Evolutionary conservation across 2,329 filamentous ascomycete species (phyloP), one percentile per base, ranked within the genome.

Genomic region (Stachybotrys chartarum): DNA sequence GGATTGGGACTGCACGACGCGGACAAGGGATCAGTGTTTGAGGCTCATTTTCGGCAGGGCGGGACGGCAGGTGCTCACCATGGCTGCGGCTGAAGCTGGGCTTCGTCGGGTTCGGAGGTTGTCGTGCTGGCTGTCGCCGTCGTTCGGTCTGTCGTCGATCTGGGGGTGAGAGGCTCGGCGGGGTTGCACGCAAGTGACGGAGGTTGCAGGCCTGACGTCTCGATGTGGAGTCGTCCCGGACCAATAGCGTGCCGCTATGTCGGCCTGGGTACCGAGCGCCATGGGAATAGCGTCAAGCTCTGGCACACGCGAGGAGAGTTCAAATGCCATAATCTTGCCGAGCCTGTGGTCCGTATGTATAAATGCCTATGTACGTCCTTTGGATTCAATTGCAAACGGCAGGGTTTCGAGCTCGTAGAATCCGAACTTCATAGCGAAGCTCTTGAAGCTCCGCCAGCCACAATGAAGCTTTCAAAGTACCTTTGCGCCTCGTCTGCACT

Each of bases 1-100:
- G 62, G 92, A 96, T 91, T 97, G 93, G 70, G 92, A 97, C 94
- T 88, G 61, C 48, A 30, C 10, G 8, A 24, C 24, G 24, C 24
- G 48, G 48, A 14, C 35, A 42, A n/a, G 48, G 12, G 48, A 18
- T 50, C 48, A 50, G 48, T 50, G 6, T 42, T 18, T 12, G 14
- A 42, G 7, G 16, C 24, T 47, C 42, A 49, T 48, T n/a, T 10
- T 14, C 45, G 7, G 53, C 24, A 16, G 45, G 51, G 44, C 42
- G 24, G 24, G n/a, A 31, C n/a, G 24, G 30, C 10, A 30, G 5
- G 30, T 8, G 31, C 57, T 31, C 45, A 56, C 57, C 57, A 58
- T 58, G 57, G 49, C 55, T 52, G 57, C 53, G 49, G 46, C 35
- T 31, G 32, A 52, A 50, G 53, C 49, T 44, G 49, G 47, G 49